Percentiles rank a stretch among this genome's conserved stretches.
Conservation (phyloP, 768 basidiomycete species). For the Calvatia gigantea region DNA sequence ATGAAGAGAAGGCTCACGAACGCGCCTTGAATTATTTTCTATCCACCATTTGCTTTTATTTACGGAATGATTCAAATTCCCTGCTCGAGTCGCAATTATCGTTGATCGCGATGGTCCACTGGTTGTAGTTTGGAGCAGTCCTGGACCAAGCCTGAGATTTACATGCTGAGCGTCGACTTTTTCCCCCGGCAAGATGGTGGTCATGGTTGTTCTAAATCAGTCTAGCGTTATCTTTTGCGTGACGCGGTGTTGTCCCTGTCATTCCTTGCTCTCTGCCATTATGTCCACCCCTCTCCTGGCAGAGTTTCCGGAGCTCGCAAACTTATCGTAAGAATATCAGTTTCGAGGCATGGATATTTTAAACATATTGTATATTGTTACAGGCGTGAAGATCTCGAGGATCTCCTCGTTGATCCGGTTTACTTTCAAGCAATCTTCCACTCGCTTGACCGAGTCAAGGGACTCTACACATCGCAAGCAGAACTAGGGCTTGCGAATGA, state of each 20-base stretch:
- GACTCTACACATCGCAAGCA: conserved; percentile 70
- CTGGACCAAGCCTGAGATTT: conserved; percentile 86
- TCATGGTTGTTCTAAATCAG: conserved; percentile 24
- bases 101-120: conserved; percentile 25
- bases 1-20: conserved; percentile 37
- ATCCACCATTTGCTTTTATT: conserved; percentile 87
- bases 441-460: conserved; percentile 69
- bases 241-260: not conserved
- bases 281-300: conserved; percentile 46
- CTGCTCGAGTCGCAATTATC: conserved; percentile 64
- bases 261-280: conserved; percentile 8
- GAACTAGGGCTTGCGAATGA: conserved; percentile 84
- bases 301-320: conserved; percentile 72
- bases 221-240: conserved; percentile 15
- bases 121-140: conserved; percentile 50
- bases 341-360: not conserved
- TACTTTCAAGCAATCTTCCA: conserved; percentile 91
- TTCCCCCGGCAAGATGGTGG: conserved; percentile 80
- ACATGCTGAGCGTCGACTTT: conserved; percentile 67
- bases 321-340: conserved; percentile 55
- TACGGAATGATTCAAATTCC: conserved; percentile 61
- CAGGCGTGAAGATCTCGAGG: conserved; percentile 89
- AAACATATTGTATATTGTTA: not conserved
- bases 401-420: conserved; percentile 71
- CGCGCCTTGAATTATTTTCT: conserved; percentile 81